phyloP scores from a whole-genome alignment of 2,329 filamentous ascomycete species.

The Ceratocystis destructans region DNA sequence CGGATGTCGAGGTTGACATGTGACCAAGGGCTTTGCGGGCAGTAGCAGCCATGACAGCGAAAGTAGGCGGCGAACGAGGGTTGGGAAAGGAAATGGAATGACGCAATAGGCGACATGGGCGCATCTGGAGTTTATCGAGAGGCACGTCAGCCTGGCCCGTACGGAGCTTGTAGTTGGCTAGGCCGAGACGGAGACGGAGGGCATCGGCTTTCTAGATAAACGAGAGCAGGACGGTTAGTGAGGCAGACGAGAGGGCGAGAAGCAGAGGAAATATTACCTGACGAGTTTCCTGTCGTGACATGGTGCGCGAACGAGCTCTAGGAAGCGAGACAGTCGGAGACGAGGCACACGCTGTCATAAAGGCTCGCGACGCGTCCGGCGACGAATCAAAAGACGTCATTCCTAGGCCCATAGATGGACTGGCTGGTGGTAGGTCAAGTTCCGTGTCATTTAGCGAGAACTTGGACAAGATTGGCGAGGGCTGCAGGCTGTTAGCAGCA shows the following conservation, averaged over 20 bases:
- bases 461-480: conserved; percentile 12
- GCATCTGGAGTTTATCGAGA: conserved; percentile 43
- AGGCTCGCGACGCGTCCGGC: conserved; percentile 16
- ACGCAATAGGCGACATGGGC: conserved; percentile 42
- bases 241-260: neutral
- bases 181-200: conserved; percentile 51
- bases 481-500: conserved; percentile 9
- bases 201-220: conserved; percentile 46
- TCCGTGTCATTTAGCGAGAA: conserved; percentile 7
- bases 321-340: neutral
- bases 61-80: conserved; percentile 37
- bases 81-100: conserved; percentile 54
- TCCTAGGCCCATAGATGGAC: neutral
- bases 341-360: conserved; percentile 15
- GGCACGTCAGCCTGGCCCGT: conserved; percentile 58
- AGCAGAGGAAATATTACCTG: conserved; percentile 28
- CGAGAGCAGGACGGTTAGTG: conserved; percentile 10
- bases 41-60: neutral
- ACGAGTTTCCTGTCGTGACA: conserved; percentile 18
- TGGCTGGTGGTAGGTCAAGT: neutral
- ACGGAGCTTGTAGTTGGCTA: conserved; percentile 61
- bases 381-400: conserved; percentile 14
- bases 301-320: conserved; percentile 6
- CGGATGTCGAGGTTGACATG: neutral
- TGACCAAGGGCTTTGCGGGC: neutral